These are phyloP conservation scores for Balamuthia mandrillaris DNA, from an alignment of 208 protist genomes.

Conservation along the genomic window DNA sequence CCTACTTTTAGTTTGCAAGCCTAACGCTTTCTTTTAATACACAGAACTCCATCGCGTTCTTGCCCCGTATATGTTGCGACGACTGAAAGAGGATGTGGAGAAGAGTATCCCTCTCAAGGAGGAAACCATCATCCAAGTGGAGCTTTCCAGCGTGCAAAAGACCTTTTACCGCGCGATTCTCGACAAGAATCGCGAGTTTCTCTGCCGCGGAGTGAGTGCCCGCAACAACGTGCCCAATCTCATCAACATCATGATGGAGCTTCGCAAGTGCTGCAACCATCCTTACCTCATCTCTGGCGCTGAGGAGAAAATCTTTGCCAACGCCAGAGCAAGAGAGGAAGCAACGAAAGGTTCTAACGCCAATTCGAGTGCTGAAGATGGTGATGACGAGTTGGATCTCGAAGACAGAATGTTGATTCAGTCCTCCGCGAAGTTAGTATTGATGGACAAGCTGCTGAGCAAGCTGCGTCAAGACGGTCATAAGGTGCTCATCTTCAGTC, in stretches of 20 bases:
- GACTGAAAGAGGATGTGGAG: conserved; percentile 78
- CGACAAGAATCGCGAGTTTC: conserved; percentile 67
- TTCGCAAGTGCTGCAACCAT: conserved; percentile 88
- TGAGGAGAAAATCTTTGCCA: conserved; percentile 26
- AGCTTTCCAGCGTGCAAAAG: conserved; percentile 65
- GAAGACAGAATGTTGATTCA: conserved; percentile 18
- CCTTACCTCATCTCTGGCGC: conserved; percentile 74
- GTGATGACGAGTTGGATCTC: too few relatives aligned
- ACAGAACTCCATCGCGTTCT: conserved; percentile 44
- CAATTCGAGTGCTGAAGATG: too few relatives aligned
- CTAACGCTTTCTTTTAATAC: too few relatives aligned
- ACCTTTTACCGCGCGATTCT: conserved; percentile 77
- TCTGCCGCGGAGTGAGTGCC: not conserved
- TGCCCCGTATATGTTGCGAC: conserved; percentile 67
- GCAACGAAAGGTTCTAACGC: not conserved
- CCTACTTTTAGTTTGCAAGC: too few relatives aligned
- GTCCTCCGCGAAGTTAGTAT: conserved; percentile 77
- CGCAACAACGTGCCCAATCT: not conserved
- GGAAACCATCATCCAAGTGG: conserved; percentile 67
- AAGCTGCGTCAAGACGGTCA: conserved; percentile 74
- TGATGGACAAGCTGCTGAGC: conserved; percentile 70
- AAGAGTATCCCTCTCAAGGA: conserved; percentile 68
- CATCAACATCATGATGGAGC: conserved; percentile 80
- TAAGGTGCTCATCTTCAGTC: conserved; percentile 87
- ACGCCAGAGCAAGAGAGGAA: not conserved